These are phyloP conservation scores for Vaccinium vitisidaea DNA, from an alignment of 148 eudicot genomes.

Conservation along the genomic window DNA sequence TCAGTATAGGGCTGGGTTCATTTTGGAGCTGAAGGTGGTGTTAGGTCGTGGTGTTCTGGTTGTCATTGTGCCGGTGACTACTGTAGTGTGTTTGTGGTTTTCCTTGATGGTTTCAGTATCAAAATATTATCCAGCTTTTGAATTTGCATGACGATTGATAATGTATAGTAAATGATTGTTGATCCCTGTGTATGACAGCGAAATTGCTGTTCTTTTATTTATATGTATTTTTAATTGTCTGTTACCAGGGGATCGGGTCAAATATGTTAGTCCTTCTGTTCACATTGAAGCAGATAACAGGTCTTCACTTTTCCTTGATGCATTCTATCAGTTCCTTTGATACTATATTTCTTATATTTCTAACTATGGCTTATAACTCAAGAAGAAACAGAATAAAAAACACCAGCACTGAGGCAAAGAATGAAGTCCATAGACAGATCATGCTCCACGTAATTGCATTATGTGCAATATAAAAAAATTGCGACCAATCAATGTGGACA, in stretches of 20 bases:
- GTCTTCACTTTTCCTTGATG: conserved; percentile 34
- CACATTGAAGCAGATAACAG: conserved; percentile 63
- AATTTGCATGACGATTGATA: neutral
- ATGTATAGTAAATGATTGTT: neutral
- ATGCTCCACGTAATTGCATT: neutral
- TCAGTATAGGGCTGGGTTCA: conserved; percentile 10
- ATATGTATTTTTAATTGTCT: conserved; percentile 13
- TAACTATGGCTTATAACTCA: neutral
- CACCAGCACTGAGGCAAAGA: conserved; percentile 4
- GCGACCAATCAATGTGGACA: neutral
- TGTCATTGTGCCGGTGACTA: neutral
- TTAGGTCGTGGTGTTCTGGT: neutral
- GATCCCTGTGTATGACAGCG: neutral
- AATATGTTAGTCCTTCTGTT: conserved; percentile 67
- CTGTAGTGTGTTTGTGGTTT: neutral
- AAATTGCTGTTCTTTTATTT: neutral
- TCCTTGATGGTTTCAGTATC: conserved; percentile 5
- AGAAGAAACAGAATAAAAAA: neutral
- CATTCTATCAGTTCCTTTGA: neutral
- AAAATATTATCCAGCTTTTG: neutral
- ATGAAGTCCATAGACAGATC: neutral
- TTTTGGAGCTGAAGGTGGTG: conserved; percentile 9
- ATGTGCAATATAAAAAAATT: neutral
- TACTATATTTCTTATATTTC: neutral
- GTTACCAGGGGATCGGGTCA: conserved; percentile 87